These are phyloP conservation scores for Talaromyces wortmannii DNA, from an alignment of 495 filamentous ascomycete species.

Conservation along the genomic window DNA sequence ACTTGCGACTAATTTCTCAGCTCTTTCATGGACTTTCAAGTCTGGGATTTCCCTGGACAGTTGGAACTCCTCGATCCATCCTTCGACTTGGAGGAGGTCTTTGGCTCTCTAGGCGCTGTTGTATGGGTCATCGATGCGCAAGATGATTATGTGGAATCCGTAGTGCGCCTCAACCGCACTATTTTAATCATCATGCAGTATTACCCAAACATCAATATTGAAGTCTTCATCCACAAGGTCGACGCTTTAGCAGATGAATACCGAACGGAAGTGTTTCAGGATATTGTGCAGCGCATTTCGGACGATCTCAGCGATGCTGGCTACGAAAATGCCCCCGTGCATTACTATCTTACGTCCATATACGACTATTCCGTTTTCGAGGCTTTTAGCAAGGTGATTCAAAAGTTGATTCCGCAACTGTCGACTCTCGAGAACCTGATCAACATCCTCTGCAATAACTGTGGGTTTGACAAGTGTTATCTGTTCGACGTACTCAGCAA, in stretches of 20 bases:
- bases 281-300: slow-evolving; percentile 92
- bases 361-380: slow-evolving; percentile 98
- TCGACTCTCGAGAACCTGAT: slow-evolving; percentile 87
- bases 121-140: slow-evolving; percentile 99
- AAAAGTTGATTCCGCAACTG: slow-evolving; percentile 90
- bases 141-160: slow-evolving; percentile 89
- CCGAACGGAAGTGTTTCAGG: slow-evolving; percentile 85
- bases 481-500: slow-evolving; percentile 95
- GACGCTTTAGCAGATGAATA: slow-evolving; percentile 94
- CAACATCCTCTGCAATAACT: slow-evolving; percentile 80
- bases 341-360: slow-evolving; percentile 91
- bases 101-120: slow-evolving; percentile 84
- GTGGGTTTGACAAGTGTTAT: slow-evolving; percentile 94
- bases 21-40: slow-evolving; percentile 98
- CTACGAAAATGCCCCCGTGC: slow-evolving; percentile 84
- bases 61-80: slow-evolving; percentile 79
- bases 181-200: slow-evolving; percentile 79
- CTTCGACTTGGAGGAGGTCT: slow-evolving; percentile 88
- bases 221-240: slow-evolving; percentile 98
- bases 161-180: slow-evolving; percentile 76
- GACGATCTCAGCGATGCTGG: slow-evolving; percentile 91
- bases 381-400: slow-evolving; percentile 95
- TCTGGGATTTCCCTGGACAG: slow-evolving; percentile 95
- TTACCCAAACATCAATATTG: slow-evolving; percentile 89
- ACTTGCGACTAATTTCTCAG: slow-evolving; percentile 31